phyloP scores from a whole-genome alignment of 225 moss, liverwort and hornwort genomes.

The Sphagnum tenellum region DNA sequence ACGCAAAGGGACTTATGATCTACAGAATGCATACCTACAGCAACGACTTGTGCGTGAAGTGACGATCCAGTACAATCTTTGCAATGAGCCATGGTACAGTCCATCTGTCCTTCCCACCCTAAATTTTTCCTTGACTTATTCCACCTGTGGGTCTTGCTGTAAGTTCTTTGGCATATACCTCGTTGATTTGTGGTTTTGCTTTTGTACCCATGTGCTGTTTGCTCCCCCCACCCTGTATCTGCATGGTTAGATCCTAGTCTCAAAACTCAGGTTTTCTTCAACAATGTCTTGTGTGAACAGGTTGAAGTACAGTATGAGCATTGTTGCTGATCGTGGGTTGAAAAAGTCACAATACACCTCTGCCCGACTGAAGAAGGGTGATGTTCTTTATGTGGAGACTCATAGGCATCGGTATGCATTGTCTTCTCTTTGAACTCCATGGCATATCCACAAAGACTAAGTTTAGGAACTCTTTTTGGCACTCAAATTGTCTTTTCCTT shows the following conservation, averaged over 20 bases:
- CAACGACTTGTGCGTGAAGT: conserved; percentile 93
- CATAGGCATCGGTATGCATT: conserved; percentile 50
- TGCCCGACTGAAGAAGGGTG: conserved; percentile 89
- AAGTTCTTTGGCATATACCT: too few species aligned
- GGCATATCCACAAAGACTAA: too few species aligned
- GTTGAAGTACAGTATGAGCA: conserved; percentile 95
- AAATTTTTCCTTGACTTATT: background rate
- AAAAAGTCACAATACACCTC: conserved; percentile 95
- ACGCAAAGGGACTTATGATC: background rate
- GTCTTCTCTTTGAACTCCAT: background rate
- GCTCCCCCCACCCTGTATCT: too few species aligned
- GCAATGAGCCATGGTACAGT: conserved; percentile 86
- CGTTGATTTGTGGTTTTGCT: too few species aligned
- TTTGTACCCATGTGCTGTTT: too few species aligned
- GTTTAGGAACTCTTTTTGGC: too few species aligned
- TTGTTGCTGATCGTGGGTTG: conserved; percentile 88
- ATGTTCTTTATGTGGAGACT: conserved; percentile 91
- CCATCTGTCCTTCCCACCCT: too few species aligned
- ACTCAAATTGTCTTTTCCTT: too few species aligned
- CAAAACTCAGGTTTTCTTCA: too few species aligned
- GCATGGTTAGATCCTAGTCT: too few species aligned
- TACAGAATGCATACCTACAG: conserved; percentile 82
- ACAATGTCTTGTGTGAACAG: conserved; percentile 6
- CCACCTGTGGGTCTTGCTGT: too few species aligned
- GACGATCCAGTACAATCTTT: conserved; percentile 91